These are phyloP conservation scores for Pythium phragmiticola DNA, from an alignment of 352 stramenopile genomes.

Conservation along the genomic window DNA sequence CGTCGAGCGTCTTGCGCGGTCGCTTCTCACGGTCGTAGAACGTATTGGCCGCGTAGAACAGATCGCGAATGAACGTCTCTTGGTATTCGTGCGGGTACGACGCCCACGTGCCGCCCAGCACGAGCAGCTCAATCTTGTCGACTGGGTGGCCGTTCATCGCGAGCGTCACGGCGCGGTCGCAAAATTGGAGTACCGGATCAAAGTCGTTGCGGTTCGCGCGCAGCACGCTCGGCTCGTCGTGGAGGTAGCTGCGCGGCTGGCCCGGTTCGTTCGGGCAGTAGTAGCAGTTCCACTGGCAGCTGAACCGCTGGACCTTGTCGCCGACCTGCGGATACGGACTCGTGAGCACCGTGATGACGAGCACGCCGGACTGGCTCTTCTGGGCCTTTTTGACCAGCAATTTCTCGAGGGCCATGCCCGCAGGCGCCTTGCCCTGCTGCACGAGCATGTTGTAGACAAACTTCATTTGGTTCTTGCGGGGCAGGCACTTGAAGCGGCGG, in stretches of 20 bases:
- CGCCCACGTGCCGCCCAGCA: constrained; percentile 91
- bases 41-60: constrained; percentile 93
- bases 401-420: constrained; percentile 61
- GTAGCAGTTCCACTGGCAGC: constrained; percentile 95
- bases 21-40: constrained; percentile 82
- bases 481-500: constrained; percentile 85
- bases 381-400: constrained; percentile 88
- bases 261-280: constrained; percentile 93
- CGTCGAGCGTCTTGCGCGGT: constrained; percentile 65
- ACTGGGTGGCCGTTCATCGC: constrained; percentile 92
- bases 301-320: constrained; percentile 85
- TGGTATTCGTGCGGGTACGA: constrained; percentile 91
- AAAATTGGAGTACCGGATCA: constrained; percentile 91
- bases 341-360: constrained; percentile 92
- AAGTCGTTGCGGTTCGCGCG: constrained; percentile 92
- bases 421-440: constrained; percentile 50
- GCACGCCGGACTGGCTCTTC: constrained; percentile 89
- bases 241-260: constrained; percentile 91
- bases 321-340: constrained; percentile 85
- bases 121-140: constrained; percentile 92
- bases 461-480: constrained; percentile 92
- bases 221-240: constrained; percentile 91
- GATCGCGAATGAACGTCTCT: constrained; percentile 88
- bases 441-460: constrained; percentile 80
- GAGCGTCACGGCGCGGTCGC: constrained; percentile 86